Base-by-base conservation (phyloP, 169 alveolate species). In the Hepatocystis sp. region DNA sequence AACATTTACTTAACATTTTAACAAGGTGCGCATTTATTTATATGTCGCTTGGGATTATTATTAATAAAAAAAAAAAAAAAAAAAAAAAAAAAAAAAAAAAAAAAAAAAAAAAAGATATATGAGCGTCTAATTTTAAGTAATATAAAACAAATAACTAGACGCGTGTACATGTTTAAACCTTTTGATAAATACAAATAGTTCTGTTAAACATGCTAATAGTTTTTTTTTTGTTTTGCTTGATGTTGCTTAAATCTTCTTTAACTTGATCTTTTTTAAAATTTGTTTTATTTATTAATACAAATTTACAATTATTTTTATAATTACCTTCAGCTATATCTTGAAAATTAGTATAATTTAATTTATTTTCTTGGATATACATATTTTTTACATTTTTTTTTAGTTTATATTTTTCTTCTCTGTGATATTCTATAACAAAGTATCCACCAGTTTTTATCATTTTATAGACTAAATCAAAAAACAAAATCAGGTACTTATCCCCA, bases 391-490 rank as follows among this genome's bases (percentile, higher is more conserved):
- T 25, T 34, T 40, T 56, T 49, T 46, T 71, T 28, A 71, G 13
- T 34, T 58, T 71, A 49, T 71, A 71, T 71, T 71, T 55, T 60
- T 15, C 58, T 23, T 71, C 76, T 11, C 40, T 71, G 25, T 56
- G 68, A 71, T 71, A 71, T 34, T 71, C 86, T 47, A 71, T 34
- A 21, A 71, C 36, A 25, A 71, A 51, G 44, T 71, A 61, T 23
- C 86, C 86, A 7, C 66, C 63, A 27, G 21, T 32, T 30, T 56
- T 71, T 55, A 71, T 36, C 30, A 71, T 19, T 40, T 34, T 56
- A 63, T 71, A 49, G 10, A 71, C 19, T 15, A 30, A 52, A 55
- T 71, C 76, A 61, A 71, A 71, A 71, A 71, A 71, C 2, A 58
- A 32, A 55, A 71, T 56, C 19, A 71, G 30, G n/a, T 56, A 15